Base-by-base conservation (phyloP, 371 early-diverging fungal species). In the Dinochytrium kinnereticum region DNA sequence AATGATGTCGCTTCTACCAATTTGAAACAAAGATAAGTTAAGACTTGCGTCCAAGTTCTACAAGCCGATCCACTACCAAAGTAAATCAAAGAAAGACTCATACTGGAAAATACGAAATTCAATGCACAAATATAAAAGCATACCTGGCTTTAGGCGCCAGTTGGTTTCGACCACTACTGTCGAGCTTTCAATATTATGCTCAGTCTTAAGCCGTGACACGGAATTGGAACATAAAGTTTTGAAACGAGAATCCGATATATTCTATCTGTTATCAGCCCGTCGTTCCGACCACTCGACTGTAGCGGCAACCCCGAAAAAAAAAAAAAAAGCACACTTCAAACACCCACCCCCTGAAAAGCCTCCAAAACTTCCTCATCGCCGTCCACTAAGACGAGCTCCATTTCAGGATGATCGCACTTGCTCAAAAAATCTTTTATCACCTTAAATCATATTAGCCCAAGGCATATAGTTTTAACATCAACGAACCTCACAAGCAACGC, bases 141-240 rank as follows among this genome's bases (percentile, higher is more conserved):
- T 71, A 75, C 75, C 39, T 3, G 71, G 40, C 68, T 73, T 78
- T 72, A 71, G 69, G 51, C 75, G 31, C 76, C 79, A 78, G 24
- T 68, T 72, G 1, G 71, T 78, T 51, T 78, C 79, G 0, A 53
- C 66, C 24, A 71, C 76, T n/a, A 78, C 64, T 21, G n/a, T 21
- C 33, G 26, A 17, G 53, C 65, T 53, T 5, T 44, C 64, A n/a
- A 68, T 17, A 30, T 30, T 59, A 36, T 44, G n/a, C 2, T 31
- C 67, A 3, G 61, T 59, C 26, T 39, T 24, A 0, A 75, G n/a
- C 21, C 28, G 36, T 10, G 76, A 21, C 1, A 76, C 36, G 2
- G 34, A 17, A 28, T 39, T 76, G 68, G 61, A 44, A 66, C 34
- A 57, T 13, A 21, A 51, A 19, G 30, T 38, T 13, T 39, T 30